phyloP scores from a whole-genome alignment of 208 protist genomes.

The Trypanosoma melophagium region DNA sequence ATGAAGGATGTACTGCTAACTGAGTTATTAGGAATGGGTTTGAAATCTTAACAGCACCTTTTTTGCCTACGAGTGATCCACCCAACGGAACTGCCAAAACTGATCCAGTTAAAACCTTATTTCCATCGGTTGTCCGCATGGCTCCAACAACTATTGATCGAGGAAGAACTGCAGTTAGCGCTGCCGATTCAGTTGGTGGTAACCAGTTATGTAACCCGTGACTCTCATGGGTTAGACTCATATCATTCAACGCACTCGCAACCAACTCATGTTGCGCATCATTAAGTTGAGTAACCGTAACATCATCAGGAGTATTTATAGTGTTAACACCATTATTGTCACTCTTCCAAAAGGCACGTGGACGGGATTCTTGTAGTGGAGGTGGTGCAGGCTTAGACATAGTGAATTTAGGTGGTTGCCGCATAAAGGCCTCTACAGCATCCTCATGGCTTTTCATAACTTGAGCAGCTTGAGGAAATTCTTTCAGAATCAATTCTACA shows the following conservation, averaged over 20 bases:
- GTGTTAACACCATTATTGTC: background rate
- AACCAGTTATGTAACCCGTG: slow-evolving; percentile 26
- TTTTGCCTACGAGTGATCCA: slow-evolving; percentile 14
- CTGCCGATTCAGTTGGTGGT: slow-evolving; percentile 17
- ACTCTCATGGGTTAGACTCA: slow-evolving; percentile 12
- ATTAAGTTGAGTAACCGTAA: slow-evolving; percentile 18
- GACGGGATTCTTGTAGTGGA: slow-evolving; percentile 1
- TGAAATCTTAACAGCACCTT: background rate
- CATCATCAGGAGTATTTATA: background rate
- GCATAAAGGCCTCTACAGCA: slow-evolving; percentile 46
- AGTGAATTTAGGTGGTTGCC: slow-evolving; percentile 67
- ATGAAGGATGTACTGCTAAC: slow-evolving; percentile 36
- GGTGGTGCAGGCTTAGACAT: slow-evolving; percentile 66
- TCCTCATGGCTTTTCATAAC: slow-evolving; percentile 44
- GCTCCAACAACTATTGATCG: slow-evolving; percentile 25
- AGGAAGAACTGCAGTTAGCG: slow-evolving; percentile 25
- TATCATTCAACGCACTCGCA: background rate
- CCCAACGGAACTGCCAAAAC: slow-evolving; percentile 30
- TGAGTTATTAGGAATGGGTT: slow-evolving; percentile 21
- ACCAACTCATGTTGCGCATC: slow-evolving; percentile 8
- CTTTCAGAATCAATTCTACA: slow-evolving; percentile 32
- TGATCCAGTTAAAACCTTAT: slow-evolving; percentile 33
- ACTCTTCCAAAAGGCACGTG: slow-evolving; percentile 37
- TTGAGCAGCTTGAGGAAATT: slow-evolving; percentile 30
- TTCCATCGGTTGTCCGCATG: slow-evolving; percentile 21